Percentiles rank a stretch among this genome's conserved stretches.
Conservation (phyloP, 805 yeast species). For the Ogataea glucozyma region DNA sequence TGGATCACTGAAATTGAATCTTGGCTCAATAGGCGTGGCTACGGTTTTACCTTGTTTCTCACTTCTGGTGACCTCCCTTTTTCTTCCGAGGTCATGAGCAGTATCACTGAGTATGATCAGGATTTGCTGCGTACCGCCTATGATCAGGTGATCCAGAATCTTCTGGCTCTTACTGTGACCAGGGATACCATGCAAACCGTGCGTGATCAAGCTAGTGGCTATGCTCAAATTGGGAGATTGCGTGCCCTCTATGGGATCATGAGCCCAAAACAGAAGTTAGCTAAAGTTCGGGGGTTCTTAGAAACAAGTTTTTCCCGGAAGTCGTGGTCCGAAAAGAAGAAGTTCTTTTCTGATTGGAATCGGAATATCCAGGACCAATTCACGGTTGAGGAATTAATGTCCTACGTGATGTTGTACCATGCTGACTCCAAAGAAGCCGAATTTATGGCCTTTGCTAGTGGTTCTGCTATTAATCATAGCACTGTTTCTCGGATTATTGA, state of each 20-base stretch:
- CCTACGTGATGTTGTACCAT: background rate
- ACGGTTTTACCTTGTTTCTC: background rate
- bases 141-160: background rate
- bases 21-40: background rate
- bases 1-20: background rate
- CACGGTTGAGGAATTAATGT: background rate
- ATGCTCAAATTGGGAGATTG: too few relatives aligned
- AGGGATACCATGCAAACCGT: too few relatives aligned
- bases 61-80: background rate
- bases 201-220: too few relatives aligned
- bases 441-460: slow-evolving; percentile 3
- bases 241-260: too few relatives aligned
- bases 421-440: background rate
- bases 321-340: background rate
- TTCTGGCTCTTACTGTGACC: background rate
- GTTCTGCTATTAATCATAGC: background rate
- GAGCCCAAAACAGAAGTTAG: too few relatives aligned
- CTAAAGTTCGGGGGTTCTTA: too few relatives aligned
- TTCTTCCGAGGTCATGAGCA: slow-evolving; percentile 1
- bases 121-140: background rate
- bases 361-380: slow-evolving; percentile 1
- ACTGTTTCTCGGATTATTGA: slow-evolving; percentile 1
- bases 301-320: background rate
- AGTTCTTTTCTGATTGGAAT: background rate
- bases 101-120: too few relatives aligned